These are phyloP conservation scores for Monosporascus sp. DNA, from an alignment of 2,329 filamentous ascomycete genomes.

Conservation along the genomic window DNA sequence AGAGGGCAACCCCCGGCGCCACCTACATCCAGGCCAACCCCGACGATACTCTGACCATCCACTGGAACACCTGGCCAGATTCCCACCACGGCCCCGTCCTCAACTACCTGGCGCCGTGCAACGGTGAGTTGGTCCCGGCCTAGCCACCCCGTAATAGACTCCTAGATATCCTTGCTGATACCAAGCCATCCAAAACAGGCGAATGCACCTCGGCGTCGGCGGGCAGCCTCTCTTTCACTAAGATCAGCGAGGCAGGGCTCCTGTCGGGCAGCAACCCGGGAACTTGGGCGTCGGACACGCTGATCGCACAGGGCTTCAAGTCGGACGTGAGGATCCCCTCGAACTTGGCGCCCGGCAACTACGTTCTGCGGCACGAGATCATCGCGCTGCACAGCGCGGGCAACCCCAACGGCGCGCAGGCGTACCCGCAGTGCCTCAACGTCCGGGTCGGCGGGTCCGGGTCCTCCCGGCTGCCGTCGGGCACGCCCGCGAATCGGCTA, in stretches of 20 bases:
- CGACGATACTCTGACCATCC: slow-evolving; percentile 25
- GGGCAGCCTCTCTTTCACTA: slow-evolving; percentile 23
- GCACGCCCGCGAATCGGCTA: slow-evolving; percentile 44
- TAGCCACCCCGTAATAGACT: no score
- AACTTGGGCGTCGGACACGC: slow-evolving; percentile 31
- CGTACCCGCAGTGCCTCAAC: slow-evolving; percentile 51
- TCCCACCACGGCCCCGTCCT: slow-evolving; percentile 31
- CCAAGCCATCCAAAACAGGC: slow-evolving; percentile 16
- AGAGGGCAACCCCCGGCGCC: slow-evolving; percentile 22
- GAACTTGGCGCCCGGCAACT: slow-evolving; percentile 38
- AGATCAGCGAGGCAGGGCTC: slow-evolving; percentile 20
- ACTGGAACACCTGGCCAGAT: slow-evolving; percentile 30
- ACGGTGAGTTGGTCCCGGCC: slow-evolving; percentile 1
- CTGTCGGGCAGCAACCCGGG: slow-evolving; percentile 25
- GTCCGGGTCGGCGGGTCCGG: slow-evolving; percentile 47
- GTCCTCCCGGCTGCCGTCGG: slow-evolving; percentile 37
- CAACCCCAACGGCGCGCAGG: slow-evolving; percentile 38
- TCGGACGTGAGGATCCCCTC: slow-evolving; percentile 38
- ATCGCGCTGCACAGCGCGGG: slow-evolving; percentile 42
- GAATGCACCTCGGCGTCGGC: slow-evolving; percentile 24
- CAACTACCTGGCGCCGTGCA: slow-evolving; percentile 31
- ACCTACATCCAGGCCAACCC: slow-evolving; percentile 15
- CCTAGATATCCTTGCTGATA: neutral
- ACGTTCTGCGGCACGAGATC: slow-evolving; percentile 46
- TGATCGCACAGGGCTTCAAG: slow-evolving; percentile 43